Base-by-base conservation (phyloP, 2,329 filamentous ascomycete species). In the Furcasterigmium sp. region DNA sequence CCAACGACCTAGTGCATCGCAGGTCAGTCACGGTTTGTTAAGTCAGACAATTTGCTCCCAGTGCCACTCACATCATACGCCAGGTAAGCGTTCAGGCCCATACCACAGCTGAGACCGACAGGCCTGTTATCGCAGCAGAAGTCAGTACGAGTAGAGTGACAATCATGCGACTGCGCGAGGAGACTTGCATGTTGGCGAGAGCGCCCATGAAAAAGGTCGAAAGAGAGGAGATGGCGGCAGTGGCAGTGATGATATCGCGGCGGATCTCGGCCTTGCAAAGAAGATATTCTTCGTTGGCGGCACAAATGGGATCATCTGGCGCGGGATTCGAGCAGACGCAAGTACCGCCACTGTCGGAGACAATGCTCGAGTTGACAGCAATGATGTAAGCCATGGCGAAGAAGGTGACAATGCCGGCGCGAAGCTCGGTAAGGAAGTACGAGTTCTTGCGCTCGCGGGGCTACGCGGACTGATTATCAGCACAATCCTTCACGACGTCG, bases 131-230 rank as follows among this genome's bases (percentile, higher is more conserved):
- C 20, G 36, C 20, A 13, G 10, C 13, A 40, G 23, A 41, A 8
- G 15, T 29, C n/a, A 32, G 26, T 21, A 21, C 19, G 37, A 39
- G 18, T n/a, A 18, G 19, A 14, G 17, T 10, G 20, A 17, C 11
- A n/a, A n/a, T 15, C 17, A 19, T 13, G 26, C 29, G 29, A n/a
- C 26, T n/a, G 14, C 13, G 10, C 9, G 28, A 18, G 6, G 17
- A 14, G 9, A 65, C 72, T 53, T 55, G 75, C 72, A 91, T 71
- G 53, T 94, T 94, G 49, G 89, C 84, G 50, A 91, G 80, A 2
- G 91, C 63, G 17, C 89, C 89, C 84, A 94, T 90, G 63, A 74
- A 83, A 63, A 94, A 90, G n/a, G 81, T 84, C 3, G 85, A 79
- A 37, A 95, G 66, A 20, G 87, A 85, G 13, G 87, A 76, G 51